Evolutionary conservation across 2,329 filamentous ascomycete genomes (phyloP).

Genomic region (Colletotrichum aenigma): DNA sequence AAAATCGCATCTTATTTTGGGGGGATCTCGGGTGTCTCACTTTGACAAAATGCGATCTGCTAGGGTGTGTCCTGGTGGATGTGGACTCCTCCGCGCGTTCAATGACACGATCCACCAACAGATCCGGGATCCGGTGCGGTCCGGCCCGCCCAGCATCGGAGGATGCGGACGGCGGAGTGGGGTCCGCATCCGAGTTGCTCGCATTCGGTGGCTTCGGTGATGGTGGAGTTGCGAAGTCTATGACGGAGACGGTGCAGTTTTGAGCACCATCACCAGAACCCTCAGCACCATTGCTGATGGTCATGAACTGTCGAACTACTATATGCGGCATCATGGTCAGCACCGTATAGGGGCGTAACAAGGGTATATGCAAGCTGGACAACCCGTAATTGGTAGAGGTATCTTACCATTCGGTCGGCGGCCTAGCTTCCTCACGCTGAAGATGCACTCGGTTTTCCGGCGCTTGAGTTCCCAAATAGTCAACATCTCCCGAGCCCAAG

Average conservation of each 20-base stretch:
- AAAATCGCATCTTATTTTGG: neutral
- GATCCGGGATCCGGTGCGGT: slow-evolving; percentile 22
- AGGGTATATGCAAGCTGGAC: neutral
- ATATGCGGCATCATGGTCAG: neutral
- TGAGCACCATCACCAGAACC: neutral
- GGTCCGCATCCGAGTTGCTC: neutral
- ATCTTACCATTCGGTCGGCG: slow-evolving; percentile 25
- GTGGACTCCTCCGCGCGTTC: slow-evolving; percentile 10
- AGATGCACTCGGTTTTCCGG: slow-evolving; percentile 26
- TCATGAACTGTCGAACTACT: slow-evolving; percentile 19
- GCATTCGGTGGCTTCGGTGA: neutral
- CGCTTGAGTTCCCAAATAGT: neutral
- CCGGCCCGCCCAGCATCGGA: neutral
- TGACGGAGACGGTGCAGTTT: neutral
- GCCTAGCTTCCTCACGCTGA: slow-evolving; percentile 26
- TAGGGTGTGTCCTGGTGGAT: neutral
- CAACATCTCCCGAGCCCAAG: neutral
- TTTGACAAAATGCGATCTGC: slow-evolving; percentile 25
- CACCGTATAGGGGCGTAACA: neutral
- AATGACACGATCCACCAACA: slow-evolving; percentile 30
- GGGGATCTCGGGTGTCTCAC: slow-evolving; percentile 15
- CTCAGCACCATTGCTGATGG: neutral
- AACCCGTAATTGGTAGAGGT: neutral
- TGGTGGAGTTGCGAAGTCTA: neutral
- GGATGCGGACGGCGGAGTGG: neutral